These are phyloP conservation scores for Tanacetum coccineum DNA, from an alignment of 129 eudicot species.

Conservation along the genomic window DNA sequence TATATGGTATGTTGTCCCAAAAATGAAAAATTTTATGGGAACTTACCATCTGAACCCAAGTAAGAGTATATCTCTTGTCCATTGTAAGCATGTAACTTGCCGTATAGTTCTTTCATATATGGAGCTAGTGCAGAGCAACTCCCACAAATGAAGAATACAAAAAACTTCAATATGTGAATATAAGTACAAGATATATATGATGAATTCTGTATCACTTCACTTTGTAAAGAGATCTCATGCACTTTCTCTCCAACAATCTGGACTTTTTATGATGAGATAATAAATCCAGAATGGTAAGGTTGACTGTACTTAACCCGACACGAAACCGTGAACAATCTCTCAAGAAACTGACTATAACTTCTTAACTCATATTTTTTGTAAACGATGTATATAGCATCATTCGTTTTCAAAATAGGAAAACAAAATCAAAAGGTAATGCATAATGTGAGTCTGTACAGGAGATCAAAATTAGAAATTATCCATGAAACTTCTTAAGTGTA, in stretches of 20 bases:
- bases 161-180: not conserved
- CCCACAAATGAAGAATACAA: too few relatives aligned
- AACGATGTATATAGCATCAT: not conserved
- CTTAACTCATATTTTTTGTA: not conserved
- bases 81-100: too few relatives aligned
- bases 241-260: not conserved
- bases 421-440: not conserved
- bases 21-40: too few relatives aligned
- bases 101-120: not conserved
- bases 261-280: not conserved
- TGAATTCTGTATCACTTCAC: not conserved
- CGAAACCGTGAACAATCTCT: slow-evolving; percentile 11
- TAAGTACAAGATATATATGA: not conserved
- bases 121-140: too few relatives aligned
- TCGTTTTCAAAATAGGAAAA: too few relatives aligned
- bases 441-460: slow-evolving; percentile 1
- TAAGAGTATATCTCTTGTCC: too few relatives aligned
- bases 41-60: too few relatives aligned
- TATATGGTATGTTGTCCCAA: too few relatives aligned
- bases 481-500: not conserved
- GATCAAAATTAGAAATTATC: not conserved
- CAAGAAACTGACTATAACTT: not conserved
- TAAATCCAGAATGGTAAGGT: not conserved
- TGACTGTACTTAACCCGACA: not conserved
- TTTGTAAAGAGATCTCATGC: not conserved